Conservation (phyloP, 306 rosid genomes). For the Vigna trinervia region DNA sequence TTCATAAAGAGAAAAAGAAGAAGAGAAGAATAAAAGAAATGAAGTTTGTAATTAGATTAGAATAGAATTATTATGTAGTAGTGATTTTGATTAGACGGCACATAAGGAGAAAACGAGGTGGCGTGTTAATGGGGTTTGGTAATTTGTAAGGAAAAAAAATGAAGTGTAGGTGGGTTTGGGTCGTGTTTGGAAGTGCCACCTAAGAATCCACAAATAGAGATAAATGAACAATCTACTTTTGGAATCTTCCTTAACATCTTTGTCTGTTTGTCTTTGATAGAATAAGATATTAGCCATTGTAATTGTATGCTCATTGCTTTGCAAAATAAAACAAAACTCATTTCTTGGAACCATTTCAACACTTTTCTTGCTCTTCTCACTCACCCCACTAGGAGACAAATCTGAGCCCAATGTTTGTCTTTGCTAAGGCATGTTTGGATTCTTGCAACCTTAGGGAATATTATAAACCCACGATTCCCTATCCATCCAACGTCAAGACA, state of each 20-base stretch:
- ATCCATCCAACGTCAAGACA: slow-evolving; percentile 71
- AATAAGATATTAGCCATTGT: slow-evolving; percentile 9
- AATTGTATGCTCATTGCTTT: slow-evolving; percentile 31
- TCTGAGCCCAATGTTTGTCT: slow-evolving; percentile 65
- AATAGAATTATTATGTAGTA: no score
- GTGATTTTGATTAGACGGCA: no score
- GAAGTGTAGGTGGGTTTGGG: no score
- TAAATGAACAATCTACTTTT: slow-evolving; percentile 61
- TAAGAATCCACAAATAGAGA: slow-evolving; percentile 64
- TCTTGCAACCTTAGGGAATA: slow-evolving; percentile 61
- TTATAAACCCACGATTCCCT: slow-evolving; percentile 66
- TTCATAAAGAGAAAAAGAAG: no score
- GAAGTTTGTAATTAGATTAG: no score
- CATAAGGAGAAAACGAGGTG: no score
- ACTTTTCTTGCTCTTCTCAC: slow-evolving; percentile 55
- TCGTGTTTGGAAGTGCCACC: slow-evolving; percentile 47
- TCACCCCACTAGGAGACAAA: slow-evolving; percentile 73
- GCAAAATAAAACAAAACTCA: slow-evolving; percentile 56
- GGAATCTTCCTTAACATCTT: slow-evolving; percentile 56
- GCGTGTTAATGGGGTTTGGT: no score
- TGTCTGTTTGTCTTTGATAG: slow-evolving; percentile 67
- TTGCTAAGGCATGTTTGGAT: slow-evolving; percentile 80
- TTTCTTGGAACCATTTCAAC: slow-evolving; percentile 53
- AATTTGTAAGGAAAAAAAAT: no score
- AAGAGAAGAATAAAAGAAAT: no score